Percentiles rank a stretch among this genome's conserved stretches.
Evolutionary conservation across 2,329 filamentous ascomycete genomes (phyloP).

Genomic region (Aspergillus pseudotamarii): DNA sequence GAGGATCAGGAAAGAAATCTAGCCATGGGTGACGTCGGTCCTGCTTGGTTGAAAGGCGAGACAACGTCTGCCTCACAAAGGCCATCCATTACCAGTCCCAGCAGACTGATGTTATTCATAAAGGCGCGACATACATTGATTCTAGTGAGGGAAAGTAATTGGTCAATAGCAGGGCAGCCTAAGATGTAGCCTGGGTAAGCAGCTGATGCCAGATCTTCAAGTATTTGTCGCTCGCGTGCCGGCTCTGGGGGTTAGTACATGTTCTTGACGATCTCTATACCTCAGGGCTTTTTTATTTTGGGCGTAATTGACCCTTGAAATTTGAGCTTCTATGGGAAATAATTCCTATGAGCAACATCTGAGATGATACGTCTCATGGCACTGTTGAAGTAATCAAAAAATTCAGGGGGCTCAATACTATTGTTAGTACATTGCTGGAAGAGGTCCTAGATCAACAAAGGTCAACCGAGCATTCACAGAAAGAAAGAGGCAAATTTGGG

Average conservation of each 20-base stretch:
- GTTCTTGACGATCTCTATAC: too few relatives aligned
- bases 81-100: slow-evolving; percentile 23
- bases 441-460: too few relatives aligned
- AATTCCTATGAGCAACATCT: not conserved
- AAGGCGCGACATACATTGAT: slow-evolving; percentile 42
- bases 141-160: slow-evolving; percentile 37
- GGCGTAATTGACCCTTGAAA: not conserved
- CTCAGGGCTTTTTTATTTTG: not conserved
- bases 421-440: not conserved
- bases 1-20: slow-evolving; percentile 32
- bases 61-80: not conserved
- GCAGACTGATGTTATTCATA: slow-evolving; percentile 28
- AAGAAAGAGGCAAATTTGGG: not conserved
- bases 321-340: not conserved
- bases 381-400: not conserved
- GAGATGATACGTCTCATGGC: not conserved
- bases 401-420: not conserved
- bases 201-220: slow-evolving; percentile 1
- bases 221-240: too few relatives aligned
- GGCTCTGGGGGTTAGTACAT: too few relatives aligned
- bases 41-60: not conserved
- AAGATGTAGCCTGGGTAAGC: slow-evolving; percentile 30
- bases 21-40: slow-evolving; percentile 24
- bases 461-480: not conserved
- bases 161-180: slow-evolving; percentile 32